Percentiles rank a stretch among this genome's conserved stretches.
phyloP scores from a whole-genome alignment of 2,329 filamentous ascomycete species.

The Emergomyces orientalis region DNA sequence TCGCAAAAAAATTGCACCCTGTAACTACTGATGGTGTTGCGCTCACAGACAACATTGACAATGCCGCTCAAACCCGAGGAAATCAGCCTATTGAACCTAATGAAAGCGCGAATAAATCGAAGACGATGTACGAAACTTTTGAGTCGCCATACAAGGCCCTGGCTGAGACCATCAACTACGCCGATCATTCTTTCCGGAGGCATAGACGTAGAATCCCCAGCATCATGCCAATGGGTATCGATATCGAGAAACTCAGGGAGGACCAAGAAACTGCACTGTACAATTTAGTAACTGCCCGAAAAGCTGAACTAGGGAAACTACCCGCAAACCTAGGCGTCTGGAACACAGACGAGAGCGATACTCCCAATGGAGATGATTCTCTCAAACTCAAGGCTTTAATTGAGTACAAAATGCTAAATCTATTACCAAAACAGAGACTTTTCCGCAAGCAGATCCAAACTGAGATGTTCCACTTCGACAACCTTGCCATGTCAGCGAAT shows the following conservation, averaged over 20 bases:
- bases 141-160: slow-evolving; percentile 60
- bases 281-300: slow-evolving; percentile 79
- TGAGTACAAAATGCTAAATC: slow-evolving; percentile 81
- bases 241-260: slow-evolving; percentile 74
- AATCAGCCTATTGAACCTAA: slow-evolving; percentile 18
- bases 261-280: slow-evolving; percentile 83
- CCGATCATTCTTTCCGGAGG: slow-evolving; percentile 65
- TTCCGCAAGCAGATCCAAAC: slow-evolving; percentile 79
- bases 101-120: slow-evolving; percentile 22
- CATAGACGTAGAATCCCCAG: slow-evolving; percentile 75
- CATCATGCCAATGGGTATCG: slow-evolving; percentile 78
- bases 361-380: slow-evolving; percentile 64
- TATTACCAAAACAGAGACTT: slow-evolving; percentile 81
- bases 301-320: slow-evolving; percentile 71
- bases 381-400: slow-evolving; percentile 85
- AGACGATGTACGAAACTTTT: slow-evolving; percentile 58
- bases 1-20: slow-evolving; percentile 43
- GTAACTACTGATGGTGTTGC: slow-evolving; percentile 27
- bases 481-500: slow-evolving; percentile 94
- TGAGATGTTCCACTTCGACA: slow-evolving; percentile 92
- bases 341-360: slow-evolving; percentile 64
- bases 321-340: slow-evolving; percentile 80
- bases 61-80: slow-evolving; percentile 25
- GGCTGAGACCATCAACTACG: slow-evolving; percentile 59
- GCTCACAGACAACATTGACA: slow-evolving; percentile 32